A percentile compares a stretch with the other conserved stretches of the same genome.
Conservation (phyloP, 1,284 basidiomycete genomes). For the Moesziomyces aphidis region DNA sequence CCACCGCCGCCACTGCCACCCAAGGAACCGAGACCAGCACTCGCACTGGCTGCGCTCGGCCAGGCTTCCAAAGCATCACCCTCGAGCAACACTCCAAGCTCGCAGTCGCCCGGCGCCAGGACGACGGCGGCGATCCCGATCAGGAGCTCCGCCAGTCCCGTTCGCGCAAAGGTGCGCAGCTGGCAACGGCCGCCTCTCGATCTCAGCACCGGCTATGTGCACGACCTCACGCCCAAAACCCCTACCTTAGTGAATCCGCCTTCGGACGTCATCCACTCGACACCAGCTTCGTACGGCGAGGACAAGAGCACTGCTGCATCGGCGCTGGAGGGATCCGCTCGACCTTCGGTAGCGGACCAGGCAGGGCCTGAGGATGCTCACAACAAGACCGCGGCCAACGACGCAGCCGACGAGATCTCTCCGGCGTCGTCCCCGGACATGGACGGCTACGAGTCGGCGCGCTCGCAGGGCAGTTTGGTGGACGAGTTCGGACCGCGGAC, state of each 20-base stretch:
- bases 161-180: conserved; percentile 38
- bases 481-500: conserved; percentile 56
- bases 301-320: conserved; percentile 22
- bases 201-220: conserved; percentile 34
- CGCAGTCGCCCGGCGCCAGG: neutral
- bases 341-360: conserved; percentile 3
- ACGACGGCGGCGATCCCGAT: conserved; percentile 5
- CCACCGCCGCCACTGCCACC: conserved; percentile 53
- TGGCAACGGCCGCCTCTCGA: conserved; percentile 35
- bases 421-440: conserved; percentile 32
- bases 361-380: neutral
- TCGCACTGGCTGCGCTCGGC: neutral
- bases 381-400: neutral
- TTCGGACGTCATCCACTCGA: conserved; percentile 21
- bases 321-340: conserved; percentile 3
- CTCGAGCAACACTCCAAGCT: neutral
- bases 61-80: conserved; percentile 5
- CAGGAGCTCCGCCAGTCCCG: conserved; percentile 15
- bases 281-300: conserved; percentile 36
- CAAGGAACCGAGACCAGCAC: conserved; percentile 23
- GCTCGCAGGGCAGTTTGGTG: conserved; percentile 38
- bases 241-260: conserved; percentile 29
- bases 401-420: conserved; percentile 13
- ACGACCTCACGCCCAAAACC: conserved; percentile 33
- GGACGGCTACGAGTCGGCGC: conserved; percentile 47